Conservation (phyloP, 345 rosid genomes). For the Rhodomyrtus tomentosa region DNA sequence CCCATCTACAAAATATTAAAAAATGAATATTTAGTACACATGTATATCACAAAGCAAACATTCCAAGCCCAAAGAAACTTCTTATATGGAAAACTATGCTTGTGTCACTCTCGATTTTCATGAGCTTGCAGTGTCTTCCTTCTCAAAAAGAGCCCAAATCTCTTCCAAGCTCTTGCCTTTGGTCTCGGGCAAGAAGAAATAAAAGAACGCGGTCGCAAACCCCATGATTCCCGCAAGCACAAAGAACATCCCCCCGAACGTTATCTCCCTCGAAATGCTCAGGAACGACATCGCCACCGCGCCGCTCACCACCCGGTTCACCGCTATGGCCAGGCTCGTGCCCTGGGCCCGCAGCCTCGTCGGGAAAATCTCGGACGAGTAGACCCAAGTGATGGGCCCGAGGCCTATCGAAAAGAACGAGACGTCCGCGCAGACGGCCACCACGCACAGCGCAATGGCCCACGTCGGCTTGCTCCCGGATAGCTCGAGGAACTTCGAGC, state of each 20-base stretch:
- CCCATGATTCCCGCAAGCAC: slow-evolving; percentile 40
- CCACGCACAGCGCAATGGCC: slow-evolving; percentile 5
- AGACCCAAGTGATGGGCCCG: slow-evolving; percentile 85
- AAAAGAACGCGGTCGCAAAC: slow-evolving; percentile 37
- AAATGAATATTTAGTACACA: too few relatives aligned
- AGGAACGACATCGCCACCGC: slow-evolving; percentile 61
- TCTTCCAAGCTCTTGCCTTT: slow-evolving; percentile 65
- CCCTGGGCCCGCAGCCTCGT: slow-evolving; percentile 60
- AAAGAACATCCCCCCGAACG: slow-evolving; percentile 55
- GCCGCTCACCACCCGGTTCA: slow-evolving; percentile 69
- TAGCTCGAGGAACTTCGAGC: not conserved
- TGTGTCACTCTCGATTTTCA: not conserved
- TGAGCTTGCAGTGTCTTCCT: not conserved
- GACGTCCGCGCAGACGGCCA: slow-evolving; percentile 24
- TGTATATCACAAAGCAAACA: too few relatives aligned
- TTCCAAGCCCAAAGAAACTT: not conserved
- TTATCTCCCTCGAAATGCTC: slow-evolving; percentile 19
- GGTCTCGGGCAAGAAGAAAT: slow-evolving; percentile 59
- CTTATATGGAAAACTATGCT: not conserved
- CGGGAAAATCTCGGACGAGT: slow-evolving; percentile 72
- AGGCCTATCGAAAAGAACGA: slow-evolving; percentile 75
- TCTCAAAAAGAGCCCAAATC: slow-evolving; percentile 43
- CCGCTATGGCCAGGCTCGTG: slow-evolving; percentile 40
- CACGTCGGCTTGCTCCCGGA: not conserved
- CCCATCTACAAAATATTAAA: too few relatives aligned